Evolutionary conservation across 2,329 filamentous ascomycete genomes (phyloP).

Genomic region (Camptophora hylomeconis): DNA sequence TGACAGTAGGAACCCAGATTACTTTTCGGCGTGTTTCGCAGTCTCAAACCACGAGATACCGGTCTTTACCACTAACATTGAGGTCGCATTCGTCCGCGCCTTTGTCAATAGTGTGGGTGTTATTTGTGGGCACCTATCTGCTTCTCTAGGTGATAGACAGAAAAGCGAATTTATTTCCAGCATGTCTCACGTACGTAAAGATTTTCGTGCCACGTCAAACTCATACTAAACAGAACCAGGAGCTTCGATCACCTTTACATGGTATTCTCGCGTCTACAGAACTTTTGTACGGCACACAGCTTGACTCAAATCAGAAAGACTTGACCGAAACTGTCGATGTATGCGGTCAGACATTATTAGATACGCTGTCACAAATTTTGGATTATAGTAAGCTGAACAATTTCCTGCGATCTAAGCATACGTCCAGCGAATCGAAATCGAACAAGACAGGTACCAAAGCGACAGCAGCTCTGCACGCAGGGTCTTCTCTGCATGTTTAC

Average conservation of each 20-base stretch:
- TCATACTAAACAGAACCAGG: too few species aligned
- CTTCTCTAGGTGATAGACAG: too few species aligned
- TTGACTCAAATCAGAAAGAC: constrained; percentile 19
- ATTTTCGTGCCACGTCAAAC: too few species aligned
- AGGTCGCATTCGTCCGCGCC: too few species aligned
- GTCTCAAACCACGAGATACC: too few species aligned
- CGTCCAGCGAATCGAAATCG: constrained; percentile 8
- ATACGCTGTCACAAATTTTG: constrained; percentile 28
- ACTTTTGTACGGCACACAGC: constrained; percentile 20
- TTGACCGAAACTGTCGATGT: constrained; percentile 25
- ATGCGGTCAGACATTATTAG: constrained; percentile 29
- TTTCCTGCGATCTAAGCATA: constrained; percentile 21
- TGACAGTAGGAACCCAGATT: too few species aligned
- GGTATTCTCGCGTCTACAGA: constrained; percentile 24
- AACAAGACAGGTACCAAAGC: constrained; percentile 2
- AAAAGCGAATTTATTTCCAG: constrained; percentile 41
- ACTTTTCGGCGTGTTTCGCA: too few species aligned
- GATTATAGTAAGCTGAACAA: constrained; percentile 34
- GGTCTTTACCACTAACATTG: too few species aligned
- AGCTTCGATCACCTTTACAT: constrained; percentile 25
- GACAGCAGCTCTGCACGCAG: background rate
- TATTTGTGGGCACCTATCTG: too few species aligned
- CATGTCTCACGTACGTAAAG: constrained; percentile 41
- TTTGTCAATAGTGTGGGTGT: too few species aligned
- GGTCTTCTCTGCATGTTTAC: background rate